A percentile compares a stretch with the other conserved stretches of the same genome.
phyloP scores from a whole-genome alignment of 108 stramenopile genomes.

The Cyclotella baltica region DNA sequence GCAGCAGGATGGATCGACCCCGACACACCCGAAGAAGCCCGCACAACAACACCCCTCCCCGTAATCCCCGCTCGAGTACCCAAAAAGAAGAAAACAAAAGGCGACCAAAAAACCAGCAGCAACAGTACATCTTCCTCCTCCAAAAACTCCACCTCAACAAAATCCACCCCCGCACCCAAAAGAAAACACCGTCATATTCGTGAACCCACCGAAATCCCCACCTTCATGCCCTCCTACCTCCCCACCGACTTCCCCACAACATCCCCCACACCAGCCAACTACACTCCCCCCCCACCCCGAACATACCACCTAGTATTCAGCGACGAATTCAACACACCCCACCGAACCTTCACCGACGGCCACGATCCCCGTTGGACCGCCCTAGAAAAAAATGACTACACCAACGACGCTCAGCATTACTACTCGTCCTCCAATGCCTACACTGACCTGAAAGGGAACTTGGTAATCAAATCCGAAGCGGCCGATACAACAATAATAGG shows the following conservation, averaged over 20 bases:
- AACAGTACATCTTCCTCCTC: conserved; percentile 4
- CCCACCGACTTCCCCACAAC: conserved; percentile 33
- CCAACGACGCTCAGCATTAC: conserved; percentile 95
- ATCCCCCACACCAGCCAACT: conserved; percentile 22
- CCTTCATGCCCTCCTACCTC: conserved; percentile 18
- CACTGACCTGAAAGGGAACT: conserved; percentile 76
- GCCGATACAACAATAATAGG: conserved; percentile 83
- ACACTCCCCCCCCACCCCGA: conserved; percentile 48
- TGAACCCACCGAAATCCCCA: conserved; percentile 43
- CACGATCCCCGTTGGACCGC: conserved; percentile 96
- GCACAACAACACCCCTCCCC: conserved; percentile 22
- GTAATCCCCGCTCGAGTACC: conserved; percentile 18
- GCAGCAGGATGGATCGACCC: conserved; percentile 93
- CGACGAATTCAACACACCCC: conserved; percentile 92
- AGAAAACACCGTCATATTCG: conserved; percentile 7
- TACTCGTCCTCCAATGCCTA: conserved; percentile 81
- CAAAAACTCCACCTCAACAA: background rate
- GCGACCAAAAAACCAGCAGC: conserved; percentile 14
- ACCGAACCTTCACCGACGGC: conserved; percentile 91
- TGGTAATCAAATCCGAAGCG: conserved; percentile 87
- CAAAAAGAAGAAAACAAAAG: conserved; percentile 8
- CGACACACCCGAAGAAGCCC: conserved; percentile 81
- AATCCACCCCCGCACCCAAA: background rate
- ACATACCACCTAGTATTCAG: conserved; percentile 86
- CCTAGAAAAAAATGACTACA: conserved; percentile 97